Conservation (phyloP, 148 eudicot genomes). For the Spergularia bocconei region DNA sequence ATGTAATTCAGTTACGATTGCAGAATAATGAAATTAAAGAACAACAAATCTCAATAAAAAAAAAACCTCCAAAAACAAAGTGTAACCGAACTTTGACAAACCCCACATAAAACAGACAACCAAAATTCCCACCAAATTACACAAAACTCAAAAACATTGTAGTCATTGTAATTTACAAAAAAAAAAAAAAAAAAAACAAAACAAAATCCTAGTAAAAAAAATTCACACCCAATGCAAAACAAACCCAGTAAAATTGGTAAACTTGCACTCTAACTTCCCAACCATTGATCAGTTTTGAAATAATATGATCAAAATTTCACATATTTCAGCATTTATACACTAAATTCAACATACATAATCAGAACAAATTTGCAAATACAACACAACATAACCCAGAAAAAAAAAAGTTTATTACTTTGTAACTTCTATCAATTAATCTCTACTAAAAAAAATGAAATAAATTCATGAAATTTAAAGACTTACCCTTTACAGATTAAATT, state of each 20-base stretch:
- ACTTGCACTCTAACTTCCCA: not conserved
- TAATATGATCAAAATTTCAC: too few relatives aligned
- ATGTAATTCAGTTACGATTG: not conserved
- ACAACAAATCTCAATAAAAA: not conserved
- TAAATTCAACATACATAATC: not conserved
- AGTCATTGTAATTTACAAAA: not conserved
- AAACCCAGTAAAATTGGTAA: not conserved
- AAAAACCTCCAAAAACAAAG: not conserved
- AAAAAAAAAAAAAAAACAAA: not conserved
- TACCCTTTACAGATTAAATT: not conserved
- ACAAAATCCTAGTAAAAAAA: not conserved
- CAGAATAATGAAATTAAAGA: not conserved
- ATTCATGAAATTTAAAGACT: not conserved
- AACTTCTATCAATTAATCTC: not conserved
- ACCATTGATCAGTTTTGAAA: not conserved
- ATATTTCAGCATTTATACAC: not conserved
- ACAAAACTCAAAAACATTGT: not conserved
- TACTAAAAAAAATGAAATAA: not conserved
- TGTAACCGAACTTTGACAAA: constrained; percentile 9
- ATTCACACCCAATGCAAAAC: not conserved
- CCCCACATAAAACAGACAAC: not conserved
- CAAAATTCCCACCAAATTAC: constrained; percentile 4
- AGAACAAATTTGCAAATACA: not conserved
- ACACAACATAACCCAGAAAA: not conserved
- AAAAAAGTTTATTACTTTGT: constrained; percentile 1